phyloP scores from a whole-genome alignment of 805 yeast genomes.

The Metschnikowia sp. region DNA sequence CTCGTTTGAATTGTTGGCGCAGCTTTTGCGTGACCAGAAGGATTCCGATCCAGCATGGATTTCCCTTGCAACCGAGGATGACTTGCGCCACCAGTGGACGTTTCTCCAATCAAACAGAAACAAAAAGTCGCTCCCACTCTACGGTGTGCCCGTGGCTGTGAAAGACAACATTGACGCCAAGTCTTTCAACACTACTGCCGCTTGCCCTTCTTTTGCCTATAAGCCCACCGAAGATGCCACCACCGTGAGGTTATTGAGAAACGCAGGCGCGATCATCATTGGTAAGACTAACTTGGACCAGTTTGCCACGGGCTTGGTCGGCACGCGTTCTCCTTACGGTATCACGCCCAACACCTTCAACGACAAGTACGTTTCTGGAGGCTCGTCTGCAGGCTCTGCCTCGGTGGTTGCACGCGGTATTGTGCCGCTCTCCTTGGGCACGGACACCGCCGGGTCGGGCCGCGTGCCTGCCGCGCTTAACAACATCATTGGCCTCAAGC shows the following conservation, averaged over 20 bases:
- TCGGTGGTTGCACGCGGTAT: conserved; percentile 84
- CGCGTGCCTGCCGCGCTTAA: conserved; percentile 96
- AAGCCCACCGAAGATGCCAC: conserved; percentile 70
- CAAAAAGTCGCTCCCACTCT: conserved; percentile 60
- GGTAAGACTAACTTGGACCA: conserved; percentile 97
- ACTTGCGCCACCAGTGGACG: conserved; percentile 72
- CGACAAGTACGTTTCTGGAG: conserved; percentile 81
- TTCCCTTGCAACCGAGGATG: conserved; percentile 62
- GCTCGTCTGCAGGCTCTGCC: conserved; percentile 96
- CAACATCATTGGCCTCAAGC: conserved; percentile 89
- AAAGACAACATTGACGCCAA: conserved; percentile 92
- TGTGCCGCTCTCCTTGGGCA: conserved; percentile 87
- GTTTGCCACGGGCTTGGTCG: conserved; percentile 96
- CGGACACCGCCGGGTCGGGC: conserved; percentile 98
- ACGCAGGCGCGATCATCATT: conserved; percentile 87
- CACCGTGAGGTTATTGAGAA: conserved; percentile 66
- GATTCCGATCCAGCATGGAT: conserved; percentile 90
- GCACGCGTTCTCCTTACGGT: conserved; percentile 94
- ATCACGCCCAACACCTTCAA: conserved; percentile 78
- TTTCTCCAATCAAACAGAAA: conserved; percentile 60
- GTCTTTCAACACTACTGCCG: conserved; percentile 86
- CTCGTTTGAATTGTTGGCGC: conserved; percentile 49
- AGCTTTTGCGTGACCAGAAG: conserved; percentile 48
- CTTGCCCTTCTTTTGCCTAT: conserved; percentile 83
- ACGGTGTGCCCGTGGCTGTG: conserved; percentile 93